phyloP scores from a whole-genome alignment of 2,329 filamentous ascomycete species.

The Plectosphaerella sp. region DNA sequence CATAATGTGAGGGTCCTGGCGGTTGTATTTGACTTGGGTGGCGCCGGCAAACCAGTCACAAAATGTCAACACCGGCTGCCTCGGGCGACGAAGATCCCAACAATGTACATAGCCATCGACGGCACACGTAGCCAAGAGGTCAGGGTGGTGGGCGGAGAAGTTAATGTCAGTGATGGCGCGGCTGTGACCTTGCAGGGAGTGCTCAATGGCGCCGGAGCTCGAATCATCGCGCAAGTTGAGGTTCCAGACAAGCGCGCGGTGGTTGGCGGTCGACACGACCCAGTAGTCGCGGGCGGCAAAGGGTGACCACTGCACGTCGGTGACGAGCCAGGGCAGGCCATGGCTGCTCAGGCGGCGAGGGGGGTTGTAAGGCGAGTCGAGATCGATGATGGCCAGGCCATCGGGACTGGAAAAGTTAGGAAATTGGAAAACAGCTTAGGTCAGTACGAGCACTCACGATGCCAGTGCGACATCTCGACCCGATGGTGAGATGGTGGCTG shows the following conservation, averaged over 20 bases:
- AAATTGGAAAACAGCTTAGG: not conserved
- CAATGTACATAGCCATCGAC: constrained; percentile 91
- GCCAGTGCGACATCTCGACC: constrained; percentile 87
- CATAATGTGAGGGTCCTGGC: constrained; percentile 79
- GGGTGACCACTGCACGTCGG: constrained; percentile 95
- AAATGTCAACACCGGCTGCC: constrained; percentile 72
- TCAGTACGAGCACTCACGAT: constrained; percentile 50
- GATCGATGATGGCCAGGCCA: constrained; percentile 84
- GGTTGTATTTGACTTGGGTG: constrained; percentile 93
- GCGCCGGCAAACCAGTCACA: constrained; percentile 92
- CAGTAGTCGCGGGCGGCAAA: constrained; percentile 87
- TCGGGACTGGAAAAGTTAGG: constrained; percentile 52
- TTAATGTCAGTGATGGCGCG: constrained; percentile 95
- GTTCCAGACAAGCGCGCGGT: constrained; percentile 93
- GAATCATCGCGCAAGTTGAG: constrained; percentile 75
- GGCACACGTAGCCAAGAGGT: constrained; percentile 83
- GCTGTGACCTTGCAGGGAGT: constrained; percentile 77
- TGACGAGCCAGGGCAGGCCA: constrained; percentile 88
- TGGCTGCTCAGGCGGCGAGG: constrained; percentile 79
- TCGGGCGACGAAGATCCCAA: constrained; percentile 79
- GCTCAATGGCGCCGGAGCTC: constrained; percentile 67
- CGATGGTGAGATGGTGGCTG: constrained; percentile 87
- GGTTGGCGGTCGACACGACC: constrained; percentile 92
- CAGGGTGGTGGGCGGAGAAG: constrained; percentile 88
- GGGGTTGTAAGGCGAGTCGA: constrained; percentile 83